Conservation (phyloP, 1,284 basidiomycete species). For the Anthracocystis setariae region DNA sequence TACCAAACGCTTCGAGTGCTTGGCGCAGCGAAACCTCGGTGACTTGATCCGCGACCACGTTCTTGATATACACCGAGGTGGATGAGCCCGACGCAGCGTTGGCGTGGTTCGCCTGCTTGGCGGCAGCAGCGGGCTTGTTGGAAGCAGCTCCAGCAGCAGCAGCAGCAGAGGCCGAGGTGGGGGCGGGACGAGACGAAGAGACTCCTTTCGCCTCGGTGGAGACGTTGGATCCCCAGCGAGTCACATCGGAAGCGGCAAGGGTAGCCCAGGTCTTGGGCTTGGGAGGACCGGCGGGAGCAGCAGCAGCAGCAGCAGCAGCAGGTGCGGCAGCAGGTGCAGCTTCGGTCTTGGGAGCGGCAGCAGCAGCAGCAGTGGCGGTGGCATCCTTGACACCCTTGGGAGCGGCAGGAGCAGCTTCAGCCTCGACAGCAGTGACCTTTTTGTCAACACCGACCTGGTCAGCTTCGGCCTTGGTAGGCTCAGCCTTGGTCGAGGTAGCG, state of each 20-base stretch:
- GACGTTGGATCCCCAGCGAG: conserved; percentile 63
- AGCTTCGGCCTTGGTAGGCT: conserved; percentile 26
- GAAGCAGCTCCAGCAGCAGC: conserved; percentile 56
- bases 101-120: conserved; percentile 4
- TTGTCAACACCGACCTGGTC: conserved; percentile 60
- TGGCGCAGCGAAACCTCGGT: conserved; percentile 74
- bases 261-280: conserved; percentile 67
- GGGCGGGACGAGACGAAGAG: conserved; percentile 34
- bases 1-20: conserved; percentile 79
- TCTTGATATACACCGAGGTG: conserved; percentile 64
- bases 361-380: conserved; percentile 34
- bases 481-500: conserved; percentile 35
- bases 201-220: conserved; percentile 54
- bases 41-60: conserved; percentile 81
- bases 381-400: conserved; percentile 33
- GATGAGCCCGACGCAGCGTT: conserved; percentile 10
- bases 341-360: conserved; percentile 31
- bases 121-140: conserved; percentile 57
- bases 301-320: conserved; percentile 55
- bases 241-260: conserved; percentile 62
- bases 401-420: conserved; percentile 54
- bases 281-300: conserved; percentile 53
- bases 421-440: conserved; percentile 45
- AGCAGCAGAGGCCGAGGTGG: conserved; percentile 17
- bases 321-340: conserved; percentile 63